Base-by-base conservation (phyloP, 2,329 filamentous ascomycete genomes). In the Ophiosphaerella herpotricha region DNA sequence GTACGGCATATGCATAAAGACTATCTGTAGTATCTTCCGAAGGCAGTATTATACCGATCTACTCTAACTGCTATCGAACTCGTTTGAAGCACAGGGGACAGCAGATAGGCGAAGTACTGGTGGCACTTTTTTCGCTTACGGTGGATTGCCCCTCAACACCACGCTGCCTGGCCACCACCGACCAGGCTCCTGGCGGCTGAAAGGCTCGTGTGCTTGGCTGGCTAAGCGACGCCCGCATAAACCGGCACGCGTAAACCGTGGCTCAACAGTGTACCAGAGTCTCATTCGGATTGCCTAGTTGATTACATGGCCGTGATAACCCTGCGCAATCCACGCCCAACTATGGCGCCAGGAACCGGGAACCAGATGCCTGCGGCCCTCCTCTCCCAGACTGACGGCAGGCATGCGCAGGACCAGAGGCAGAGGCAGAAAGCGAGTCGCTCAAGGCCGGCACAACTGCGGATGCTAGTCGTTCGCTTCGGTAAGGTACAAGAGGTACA, bases 401-500 rank as follows among this genome's bases (percentile, higher is more conserved):
- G 4, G 18, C 18, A 21, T 21, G 18, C 4, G 18, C 18, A 21
- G 26, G 26, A 29, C 26, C 7, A 8, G 26, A 11, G 7, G 26
- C 26, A 33, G 13, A 26, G 21, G 29, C n/a, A 42, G 18, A 21
- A 21, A 7, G 37, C 37, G 39, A 42, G 39, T 52, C 41, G 52
- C 35, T 43, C 34, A 55, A 43, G 43, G 36, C 55, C 57, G 56
- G 55, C 41, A 51, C 45, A 48, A 57, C 29, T 46, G 57, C 58
- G 56, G 60, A 57, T 64, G 60, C 57, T 68, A 65, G 65, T 50
- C 55, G 53, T 70, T 72, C 70, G 70, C 68, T 72, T 71, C 70
- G 58, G 70, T 60, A 72, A 72, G 70, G 70, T 72, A 72, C 70
- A 41, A 68, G 60, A 70, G 63, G 60, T 63, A 68, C 63, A 58